These are phyloP conservation scores for Chlamydomonas sphaeroides DNA, from an alignment of 139 green algal species.

Conservation along the genomic window DNA sequence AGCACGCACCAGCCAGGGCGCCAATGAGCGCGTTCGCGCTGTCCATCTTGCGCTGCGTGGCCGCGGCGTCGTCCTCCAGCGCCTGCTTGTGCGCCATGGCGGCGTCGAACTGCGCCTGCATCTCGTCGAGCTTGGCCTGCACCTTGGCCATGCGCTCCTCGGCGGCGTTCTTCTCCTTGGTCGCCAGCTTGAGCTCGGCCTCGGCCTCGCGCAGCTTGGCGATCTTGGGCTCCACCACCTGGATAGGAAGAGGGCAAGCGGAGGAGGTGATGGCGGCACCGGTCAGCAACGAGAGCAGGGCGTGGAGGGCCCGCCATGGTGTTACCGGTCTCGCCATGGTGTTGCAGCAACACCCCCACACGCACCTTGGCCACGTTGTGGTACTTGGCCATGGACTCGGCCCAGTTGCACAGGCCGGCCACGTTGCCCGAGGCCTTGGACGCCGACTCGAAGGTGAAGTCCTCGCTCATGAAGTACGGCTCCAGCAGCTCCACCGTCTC, in stretches of 20 bases:
- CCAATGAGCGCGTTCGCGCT: constrained; percentile 87
- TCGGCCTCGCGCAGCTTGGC: constrained; percentile 82
- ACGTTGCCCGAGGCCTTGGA: constrained; percentile 90
- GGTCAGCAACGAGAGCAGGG: too few species aligned
- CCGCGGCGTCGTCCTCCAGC: constrained; percentile 89
- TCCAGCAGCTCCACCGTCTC: constrained; percentile 91
- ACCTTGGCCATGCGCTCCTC: constrained; percentile 91
- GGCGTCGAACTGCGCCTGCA: constrained; percentile 92
- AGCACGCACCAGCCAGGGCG: constrained; percentile 72
- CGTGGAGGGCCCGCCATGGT: too few species aligned
- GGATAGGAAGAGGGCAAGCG: constrained; percentile 5
- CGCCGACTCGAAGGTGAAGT: constrained; percentile 94
- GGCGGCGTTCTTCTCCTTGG: constrained; percentile 90
- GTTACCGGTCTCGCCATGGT: too few species aligned
- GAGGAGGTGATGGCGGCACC: too few species aligned
- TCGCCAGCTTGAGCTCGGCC: constrained; percentile 85
- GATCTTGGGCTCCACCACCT: constrained; percentile 96
- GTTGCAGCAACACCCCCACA: too few species aligned
- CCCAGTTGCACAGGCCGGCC: constrained; percentile 95
- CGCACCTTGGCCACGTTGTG: constrained; percentile 85
- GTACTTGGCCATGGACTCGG: constrained; percentile 94
- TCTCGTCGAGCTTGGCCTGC: constrained; percentile 90
- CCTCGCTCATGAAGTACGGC: constrained; percentile 89
- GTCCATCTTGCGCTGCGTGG: constrained; percentile 92
- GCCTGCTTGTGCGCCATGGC: constrained; percentile 93